These are phyloP conservation scores for Paraleonurus japonicus DNA, from an alignment of 257 asterid species.

Conservation along the genomic window DNA sequence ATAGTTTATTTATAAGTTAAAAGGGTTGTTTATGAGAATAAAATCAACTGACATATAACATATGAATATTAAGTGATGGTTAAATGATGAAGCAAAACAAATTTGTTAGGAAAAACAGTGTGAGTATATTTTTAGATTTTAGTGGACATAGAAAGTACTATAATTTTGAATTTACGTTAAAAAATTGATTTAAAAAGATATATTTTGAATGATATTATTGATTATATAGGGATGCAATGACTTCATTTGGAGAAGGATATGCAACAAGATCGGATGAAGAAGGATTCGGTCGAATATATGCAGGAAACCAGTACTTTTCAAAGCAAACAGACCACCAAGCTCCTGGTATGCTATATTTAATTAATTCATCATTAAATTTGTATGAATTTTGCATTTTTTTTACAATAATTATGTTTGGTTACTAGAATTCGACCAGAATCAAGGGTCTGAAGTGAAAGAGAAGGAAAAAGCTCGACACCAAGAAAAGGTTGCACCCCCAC, in stretches of 20 bases:
- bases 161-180: too few relatives aligned
- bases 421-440: conserved; percentile 37
- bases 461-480: conserved; percentile 59
- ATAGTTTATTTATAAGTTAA: too few relatives aligned
- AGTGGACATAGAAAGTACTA: too few relatives aligned
- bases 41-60: too few relatives aligned
- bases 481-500: neutral
- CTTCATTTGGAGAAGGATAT: conserved; percentile 66
- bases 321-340: conserved; percentile 33
- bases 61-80: too few relatives aligned
- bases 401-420: neutral
- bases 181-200: too few relatives aligned
- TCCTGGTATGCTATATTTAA: conserved; percentile 14
- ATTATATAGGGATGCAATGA: conserved; percentile 41
- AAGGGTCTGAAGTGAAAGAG: conserved; percentile 74
- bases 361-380: neutral
- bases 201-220: too few relatives aligned
- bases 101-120: too few relatives aligned
- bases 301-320: conserved; percentile 35
- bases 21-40: too few relatives aligned
- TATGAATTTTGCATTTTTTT: too few relatives aligned
- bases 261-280: conserved; percentile 70
- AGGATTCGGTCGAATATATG: conserved; percentile 68
- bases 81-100: too few relatives aligned
- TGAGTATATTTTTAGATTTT: too few relatives aligned